Conservation (phyloP, 768 basidiomycete genomes). For the Boletus sp. region DNA sequence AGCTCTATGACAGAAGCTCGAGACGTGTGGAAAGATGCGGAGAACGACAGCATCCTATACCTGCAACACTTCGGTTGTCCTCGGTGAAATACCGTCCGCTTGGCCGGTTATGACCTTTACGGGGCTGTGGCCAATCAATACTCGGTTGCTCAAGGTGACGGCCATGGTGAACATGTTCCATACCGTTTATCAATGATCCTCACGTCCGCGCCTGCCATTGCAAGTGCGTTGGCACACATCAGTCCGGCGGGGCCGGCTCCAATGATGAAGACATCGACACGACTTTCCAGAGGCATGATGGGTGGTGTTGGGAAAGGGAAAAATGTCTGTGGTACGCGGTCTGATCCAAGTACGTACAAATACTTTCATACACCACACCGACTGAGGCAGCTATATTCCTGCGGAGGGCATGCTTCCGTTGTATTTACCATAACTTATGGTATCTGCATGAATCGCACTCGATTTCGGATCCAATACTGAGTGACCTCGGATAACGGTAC, state of each 20-base stretch:
- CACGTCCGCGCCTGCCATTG: constrained; percentile 41
- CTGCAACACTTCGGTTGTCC: constrained; percentile 56
- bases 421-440: too few species aligned
- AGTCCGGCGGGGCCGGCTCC: constrained; percentile 57
- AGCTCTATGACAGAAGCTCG: constrained; percentile 48
- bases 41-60: constrained; percentile 15
- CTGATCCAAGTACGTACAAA: too few species aligned
- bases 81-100: constrained; percentile 56
- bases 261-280: constrained; percentile 47
- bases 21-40: not conserved
- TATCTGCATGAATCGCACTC: too few species aligned
- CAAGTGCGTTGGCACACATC: constrained; percentile 64
- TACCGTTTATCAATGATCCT: constrained; percentile 50
- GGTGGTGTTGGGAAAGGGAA: not conserved
- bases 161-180: not conserved
- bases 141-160: not conserved
- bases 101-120: constrained; percentile 44
- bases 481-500: too few species aligned
- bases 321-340: too few species aligned
- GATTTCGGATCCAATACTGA: too few species aligned
- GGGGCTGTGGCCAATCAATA: constrained; percentile 32
- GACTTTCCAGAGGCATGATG: constrained; percentile 25
- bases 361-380: too few species aligned
- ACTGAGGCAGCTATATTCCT: too few species aligned
- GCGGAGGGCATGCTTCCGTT: too few species aligned